These are phyloP conservation scores for Vitis riparia DNA, from an alignment of 164 flowering plant genomes.

Conservation along the genomic window DNA sequence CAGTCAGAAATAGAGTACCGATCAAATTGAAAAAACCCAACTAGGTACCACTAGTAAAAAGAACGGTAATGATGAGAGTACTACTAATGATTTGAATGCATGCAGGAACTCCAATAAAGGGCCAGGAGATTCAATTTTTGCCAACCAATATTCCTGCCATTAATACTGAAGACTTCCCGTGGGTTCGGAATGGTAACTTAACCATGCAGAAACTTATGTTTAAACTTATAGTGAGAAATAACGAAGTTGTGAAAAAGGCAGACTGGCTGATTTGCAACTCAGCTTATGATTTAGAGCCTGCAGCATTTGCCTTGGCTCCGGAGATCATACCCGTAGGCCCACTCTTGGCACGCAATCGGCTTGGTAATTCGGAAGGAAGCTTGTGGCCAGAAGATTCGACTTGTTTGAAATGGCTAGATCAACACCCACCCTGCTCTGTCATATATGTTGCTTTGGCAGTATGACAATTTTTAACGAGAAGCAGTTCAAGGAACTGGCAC, in stretches of 20 bases:
- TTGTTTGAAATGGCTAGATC: slow-evolving; percentile 49
- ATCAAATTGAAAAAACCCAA: fast-evolving
- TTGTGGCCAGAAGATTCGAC: slow-evolving; percentile 41
- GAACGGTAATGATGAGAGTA: too few relatives aligned
- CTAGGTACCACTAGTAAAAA: too few relatives aligned
- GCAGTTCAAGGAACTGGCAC: slow-evolving; percentile 49
- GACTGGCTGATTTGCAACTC: slow-evolving; percentile 38
- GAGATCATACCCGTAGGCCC: slow-evolving; percentile 35
- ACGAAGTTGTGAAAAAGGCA: slow-evolving; percentile 4
- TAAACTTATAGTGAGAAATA: neutral
- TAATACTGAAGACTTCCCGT: slow-evolving; percentile 14
- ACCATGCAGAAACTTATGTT: slow-evolving; percentile 15
- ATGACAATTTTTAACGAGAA: slow-evolving; percentile 17
- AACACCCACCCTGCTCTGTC: slow-evolving; percentile 35
- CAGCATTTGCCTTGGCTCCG: slow-evolving; percentile 16
- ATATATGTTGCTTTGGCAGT: slow-evolving; percentile 58
- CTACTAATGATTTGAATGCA: too few relatives aligned
- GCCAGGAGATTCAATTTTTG: slow-evolving; percentile 23
- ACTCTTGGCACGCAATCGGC: slow-evolving; percentile 17
- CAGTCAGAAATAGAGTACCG: too few relatives aligned
- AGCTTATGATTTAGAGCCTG: slow-evolving; percentile 36
- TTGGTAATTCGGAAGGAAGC: slow-evolving; percentile 9
- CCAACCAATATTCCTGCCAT: slow-evolving; percentile 33
- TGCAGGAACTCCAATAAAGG: slow-evolving; percentile 21
- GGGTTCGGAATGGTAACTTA: slow-evolving; percentile 24